A percentile compares a stretch with the other conserved stretches of the same genome.
These are phyloP conservation scores for Boeremia lycopersici DNA, from an alignment of 2,329 filamentous ascomycete genomes.

Conservation along the genomic window DNA sequence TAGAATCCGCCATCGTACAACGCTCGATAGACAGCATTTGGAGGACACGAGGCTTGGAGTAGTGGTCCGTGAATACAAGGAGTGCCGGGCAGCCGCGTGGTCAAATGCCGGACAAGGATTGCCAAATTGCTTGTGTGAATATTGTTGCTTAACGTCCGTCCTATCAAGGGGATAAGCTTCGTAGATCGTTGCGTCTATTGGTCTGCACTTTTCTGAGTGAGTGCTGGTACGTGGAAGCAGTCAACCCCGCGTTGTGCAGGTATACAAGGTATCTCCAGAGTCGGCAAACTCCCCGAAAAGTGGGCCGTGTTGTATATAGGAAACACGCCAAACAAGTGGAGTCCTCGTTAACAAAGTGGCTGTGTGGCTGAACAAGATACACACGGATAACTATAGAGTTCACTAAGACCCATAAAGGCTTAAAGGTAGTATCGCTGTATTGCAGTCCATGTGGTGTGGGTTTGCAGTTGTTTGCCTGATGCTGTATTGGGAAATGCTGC, in stretches of 20 bases:
- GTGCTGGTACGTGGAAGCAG: slow-evolving; percentile 14
- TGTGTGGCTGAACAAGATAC: too few species aligned
- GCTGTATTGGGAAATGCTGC: too few species aligned
- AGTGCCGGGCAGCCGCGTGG: not conserved
- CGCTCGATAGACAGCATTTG: not conserved
- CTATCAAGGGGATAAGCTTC: slow-evolving; percentile 6
- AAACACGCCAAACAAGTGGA: not conserved
- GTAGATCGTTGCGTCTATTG: not conserved
- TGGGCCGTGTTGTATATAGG: not conserved
- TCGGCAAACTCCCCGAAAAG: not conserved
- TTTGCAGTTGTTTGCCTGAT: too few species aligned
- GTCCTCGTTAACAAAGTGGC: not conserved
- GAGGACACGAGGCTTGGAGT: not conserved
- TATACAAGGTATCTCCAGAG: not conserved
- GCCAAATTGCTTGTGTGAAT: slow-evolving; percentile 10
- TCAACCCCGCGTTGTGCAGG: not conserved
- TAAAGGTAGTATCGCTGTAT: too few species aligned
- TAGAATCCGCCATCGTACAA: not conserved
- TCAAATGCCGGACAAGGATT: slow-evolving; percentile 1
- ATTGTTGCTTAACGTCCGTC: slow-evolving; percentile 3
- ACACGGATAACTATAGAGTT: too few species aligned
- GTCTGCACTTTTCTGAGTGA: not conserved
- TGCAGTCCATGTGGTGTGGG: too few species aligned
- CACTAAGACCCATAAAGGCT: too few species aligned
- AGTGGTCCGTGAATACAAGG: not conserved